Percentiles rank a stretch among this genome's conserved stretches.
Conservation (phyloP, 2,329 filamentous ascomycete species). For the Penicillium sp. region DNA sequence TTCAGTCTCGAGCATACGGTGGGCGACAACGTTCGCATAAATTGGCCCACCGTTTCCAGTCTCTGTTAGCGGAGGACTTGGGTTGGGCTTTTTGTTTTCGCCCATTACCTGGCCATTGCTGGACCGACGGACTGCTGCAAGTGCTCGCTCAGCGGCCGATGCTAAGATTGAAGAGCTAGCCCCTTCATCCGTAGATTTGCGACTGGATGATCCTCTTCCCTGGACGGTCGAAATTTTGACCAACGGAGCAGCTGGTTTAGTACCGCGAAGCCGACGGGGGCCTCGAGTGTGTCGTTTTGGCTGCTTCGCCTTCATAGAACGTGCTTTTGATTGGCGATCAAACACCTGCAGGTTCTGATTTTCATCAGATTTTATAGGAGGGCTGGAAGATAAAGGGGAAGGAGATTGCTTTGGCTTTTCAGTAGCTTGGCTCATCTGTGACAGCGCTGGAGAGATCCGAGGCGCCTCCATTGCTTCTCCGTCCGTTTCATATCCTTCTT, state of each 20-base stretch:
- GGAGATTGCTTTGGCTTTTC: conserved; percentile 26
- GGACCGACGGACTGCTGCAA: conserved; percentile 39
- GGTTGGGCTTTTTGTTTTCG: conserved; percentile 8
- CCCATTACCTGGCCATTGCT: conserved; percentile 32
- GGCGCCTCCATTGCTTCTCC: conserved; percentile 26
- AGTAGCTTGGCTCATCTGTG: conserved; percentile 32
- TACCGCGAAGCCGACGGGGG: conserved; percentile 17
- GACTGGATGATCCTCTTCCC: conserved; percentile 33
- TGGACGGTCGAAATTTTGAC: conserved; percentile 27
- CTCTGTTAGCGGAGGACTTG: conserved; percentile 2
- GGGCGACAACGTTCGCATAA: conserved; percentile 36
- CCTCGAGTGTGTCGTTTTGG: conserved; percentile 11
- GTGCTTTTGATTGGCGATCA: conserved; percentile 18
- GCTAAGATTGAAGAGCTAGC: conserved; percentile 20
- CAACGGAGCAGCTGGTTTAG: conserved; percentile 24
- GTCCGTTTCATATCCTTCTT: conserved; percentile 37
- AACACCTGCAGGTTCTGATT: conserved; percentile 37
- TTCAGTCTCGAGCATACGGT: conserved; percentile 18
- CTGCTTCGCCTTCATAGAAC: conserved; percentile 7
- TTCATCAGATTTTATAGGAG: conserved; percentile 11
- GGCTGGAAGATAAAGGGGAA: conserved; percentile 23
- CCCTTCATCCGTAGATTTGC: conserved; percentile 12
- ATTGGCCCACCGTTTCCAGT: conserved; percentile 32
- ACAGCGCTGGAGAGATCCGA: conserved; percentile 29
- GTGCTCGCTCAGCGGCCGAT: conserved; percentile 40